Conservation (phyloP, 176 grass and related monocot species). For the Rhynchospora breviuscula region DNA sequence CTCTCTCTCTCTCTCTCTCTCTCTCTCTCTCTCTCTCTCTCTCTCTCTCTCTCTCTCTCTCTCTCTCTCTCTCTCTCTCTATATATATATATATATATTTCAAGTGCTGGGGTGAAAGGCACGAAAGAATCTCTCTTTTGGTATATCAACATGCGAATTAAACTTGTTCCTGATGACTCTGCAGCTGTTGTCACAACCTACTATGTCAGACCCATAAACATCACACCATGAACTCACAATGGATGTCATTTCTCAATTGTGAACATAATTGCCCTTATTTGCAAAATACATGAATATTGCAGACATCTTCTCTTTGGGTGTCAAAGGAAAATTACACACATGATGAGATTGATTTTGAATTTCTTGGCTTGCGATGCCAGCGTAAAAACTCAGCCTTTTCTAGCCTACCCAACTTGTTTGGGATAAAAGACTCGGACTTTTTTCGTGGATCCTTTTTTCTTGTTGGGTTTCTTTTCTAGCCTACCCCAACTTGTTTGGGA, state of each 20-base stretch:
- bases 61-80: too few species aligned
- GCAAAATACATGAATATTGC: background rate
- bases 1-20: too few species aligned
- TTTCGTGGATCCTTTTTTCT: too few species aligned
- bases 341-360: slow-evolving; percentile 91
- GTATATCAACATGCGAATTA: slow-evolving; percentile 42
- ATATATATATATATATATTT: background rate
- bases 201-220: slow-evolving; percentile 28
- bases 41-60: too few species aligned
- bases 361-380: too few species aligned
- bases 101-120: slow-evolving; percentile 38
- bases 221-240: background rate
- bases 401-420: too few species aligned
- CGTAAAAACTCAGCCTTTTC: too few species aligned
- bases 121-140: slow-evolving; percentile 56
- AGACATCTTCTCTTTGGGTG: slow-evolving; percentile 41
- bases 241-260: background rate
- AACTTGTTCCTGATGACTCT: slow-evolving; percentile 57
- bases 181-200: slow-evolving; percentile 78
- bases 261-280: background rate
- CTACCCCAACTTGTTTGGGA: too few species aligned
- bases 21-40: too few species aligned
- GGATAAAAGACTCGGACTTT: too few species aligned
- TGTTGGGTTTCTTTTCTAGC: too few species aligned
- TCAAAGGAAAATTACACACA: slow-evolving; percentile 29